A percentile compares a stretch with the other conserved stretches of the same genome.
Evolutionary conservation across 805 yeast genomes (phyloP).

Genomic region (Lipomyces sp.): DNA sequence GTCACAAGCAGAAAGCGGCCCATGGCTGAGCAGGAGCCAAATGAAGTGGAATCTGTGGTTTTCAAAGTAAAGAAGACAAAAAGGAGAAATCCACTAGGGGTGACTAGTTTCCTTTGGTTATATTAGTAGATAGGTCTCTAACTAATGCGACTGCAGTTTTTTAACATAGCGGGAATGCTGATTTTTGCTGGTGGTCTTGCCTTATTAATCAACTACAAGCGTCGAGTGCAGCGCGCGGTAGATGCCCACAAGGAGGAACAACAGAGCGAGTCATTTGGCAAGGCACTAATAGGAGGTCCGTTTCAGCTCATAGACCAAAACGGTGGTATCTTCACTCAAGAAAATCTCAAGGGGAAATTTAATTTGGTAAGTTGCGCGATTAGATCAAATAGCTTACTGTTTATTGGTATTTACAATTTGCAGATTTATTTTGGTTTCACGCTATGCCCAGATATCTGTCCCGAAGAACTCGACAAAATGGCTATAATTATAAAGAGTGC

Average conservation of each 20-base stretch:
- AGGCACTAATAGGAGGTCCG: conserved; percentile 91
- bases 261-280: conserved; percentile 54
- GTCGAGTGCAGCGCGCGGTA: conserved; percentile 28
- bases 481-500: conserved; percentile 68
- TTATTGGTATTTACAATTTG: background rate
- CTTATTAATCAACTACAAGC: conserved; percentile 22
- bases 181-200: conserved; percentile 19
- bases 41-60: conserved; percentile 27
- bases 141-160: conserved; percentile 19
- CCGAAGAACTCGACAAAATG: conserved; percentile 93
- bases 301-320: conserved; percentile 73
- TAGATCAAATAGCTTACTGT: background rate
- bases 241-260: conserved; percentile 25
- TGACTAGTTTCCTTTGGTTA: conserved; percentile 5
- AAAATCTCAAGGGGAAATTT: conserved; percentile 77
- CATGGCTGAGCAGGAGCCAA: conserved; percentile 7
- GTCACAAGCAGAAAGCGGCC: conserved; percentile 20
- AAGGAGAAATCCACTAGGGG: conserved; percentile 24
- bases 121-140: background rate
- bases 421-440: conserved; percentile 91
- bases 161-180: conserved; percentile 23
- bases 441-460: conserved; percentile 98
- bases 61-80: conserved; percentile 13
- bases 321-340: conserved; percentile 74
- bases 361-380: conserved; percentile 52